Conservation (phyloP, 108 stramenopile genomes). For the Fistulifera pelliculosa region DNA sequence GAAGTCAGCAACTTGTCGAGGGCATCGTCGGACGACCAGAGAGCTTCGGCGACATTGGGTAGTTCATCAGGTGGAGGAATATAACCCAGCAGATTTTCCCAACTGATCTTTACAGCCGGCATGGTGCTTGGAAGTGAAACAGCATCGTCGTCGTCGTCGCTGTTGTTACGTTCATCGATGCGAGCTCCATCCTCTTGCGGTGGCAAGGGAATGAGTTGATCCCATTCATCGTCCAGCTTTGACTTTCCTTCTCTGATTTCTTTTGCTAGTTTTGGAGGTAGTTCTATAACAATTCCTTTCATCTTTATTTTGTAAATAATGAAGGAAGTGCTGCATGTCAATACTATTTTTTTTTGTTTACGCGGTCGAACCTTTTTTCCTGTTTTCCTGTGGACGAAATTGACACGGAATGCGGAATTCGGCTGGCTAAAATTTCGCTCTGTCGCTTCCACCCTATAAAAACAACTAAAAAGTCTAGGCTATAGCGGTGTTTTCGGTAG, state of each 20-base stretch:
- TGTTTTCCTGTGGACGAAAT: no score
- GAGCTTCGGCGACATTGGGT: constrained; percentile 15
- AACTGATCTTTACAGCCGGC: constrained; percentile 18
- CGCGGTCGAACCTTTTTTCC: no score
- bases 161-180: neutral
- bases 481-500: no score
- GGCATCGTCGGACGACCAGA: constrained; percentile 17
- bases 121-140: neutral
- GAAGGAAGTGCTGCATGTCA: no score
- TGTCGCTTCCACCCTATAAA: no score
- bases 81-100: constrained; percentile 25
- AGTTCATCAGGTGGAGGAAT: constrained; percentile 12
- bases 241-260: neutral
- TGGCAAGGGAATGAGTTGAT: no score
- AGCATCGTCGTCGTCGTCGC: constrained; percentile 8
- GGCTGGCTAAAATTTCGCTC: no score
- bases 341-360: no score
- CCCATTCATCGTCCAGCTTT: neutral
- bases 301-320: no score
- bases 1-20: constrained; percentile 20
- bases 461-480: no score
- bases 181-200: neutral
- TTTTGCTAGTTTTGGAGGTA: constrained; percentile 1
- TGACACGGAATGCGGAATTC: no score
- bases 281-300: no score